These are phyloP conservation scores for Mesembryanthemum crystallinum DNA, from an alignment of 148 eudicot species.

Conservation along the genomic window DNA sequence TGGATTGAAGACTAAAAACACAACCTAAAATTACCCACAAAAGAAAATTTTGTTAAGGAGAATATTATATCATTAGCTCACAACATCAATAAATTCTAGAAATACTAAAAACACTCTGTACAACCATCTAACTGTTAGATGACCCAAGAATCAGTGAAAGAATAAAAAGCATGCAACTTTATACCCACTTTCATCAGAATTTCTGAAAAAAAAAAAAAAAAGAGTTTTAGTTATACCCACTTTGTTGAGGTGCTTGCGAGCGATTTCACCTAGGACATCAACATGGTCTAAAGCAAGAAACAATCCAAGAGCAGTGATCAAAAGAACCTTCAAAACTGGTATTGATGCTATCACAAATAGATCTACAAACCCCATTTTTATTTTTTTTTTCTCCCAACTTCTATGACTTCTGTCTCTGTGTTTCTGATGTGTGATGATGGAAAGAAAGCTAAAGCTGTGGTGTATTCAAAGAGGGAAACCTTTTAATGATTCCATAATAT, in stretches of 20 bases:
- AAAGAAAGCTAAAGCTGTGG: too few relatives aligned
- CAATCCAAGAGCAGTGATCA: constrained; percentile 41
- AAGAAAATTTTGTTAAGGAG: too few relatives aligned
- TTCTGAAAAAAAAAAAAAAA: neutral
- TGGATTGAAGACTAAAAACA: constrained; percentile 48
- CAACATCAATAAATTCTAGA: too few relatives aligned
- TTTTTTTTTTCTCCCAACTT: neutral
- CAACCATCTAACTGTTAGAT: too few relatives aligned
- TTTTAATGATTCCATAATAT: too few relatives aligned
- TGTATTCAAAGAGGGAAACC: too few relatives aligned
- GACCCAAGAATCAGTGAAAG: too few relatives aligned
- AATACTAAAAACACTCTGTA: too few relatives aligned
- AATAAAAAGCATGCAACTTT: too few relatives aligned
- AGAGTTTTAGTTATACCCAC: constrained; percentile 1
- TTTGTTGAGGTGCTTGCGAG: constrained; percentile 32
- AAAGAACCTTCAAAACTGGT: constrained; percentile 44
- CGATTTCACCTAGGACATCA: constrained; percentile 30
- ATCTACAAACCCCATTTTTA: constrained; percentile 32
- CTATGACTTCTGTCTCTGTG: too few relatives aligned
- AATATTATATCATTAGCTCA: too few relatives aligned
- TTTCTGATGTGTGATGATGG: too few relatives aligned
- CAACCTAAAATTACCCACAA: constrained; percentile 27
- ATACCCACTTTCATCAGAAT: neutral
- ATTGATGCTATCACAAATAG: constrained; percentile 38
- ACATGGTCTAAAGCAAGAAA: constrained; percentile 38